These are phyloP conservation scores for Cercophora sp. DNA, from an alignment of 495 filamentous ascomycete genomes.

Conservation along the genomic window DNA sequence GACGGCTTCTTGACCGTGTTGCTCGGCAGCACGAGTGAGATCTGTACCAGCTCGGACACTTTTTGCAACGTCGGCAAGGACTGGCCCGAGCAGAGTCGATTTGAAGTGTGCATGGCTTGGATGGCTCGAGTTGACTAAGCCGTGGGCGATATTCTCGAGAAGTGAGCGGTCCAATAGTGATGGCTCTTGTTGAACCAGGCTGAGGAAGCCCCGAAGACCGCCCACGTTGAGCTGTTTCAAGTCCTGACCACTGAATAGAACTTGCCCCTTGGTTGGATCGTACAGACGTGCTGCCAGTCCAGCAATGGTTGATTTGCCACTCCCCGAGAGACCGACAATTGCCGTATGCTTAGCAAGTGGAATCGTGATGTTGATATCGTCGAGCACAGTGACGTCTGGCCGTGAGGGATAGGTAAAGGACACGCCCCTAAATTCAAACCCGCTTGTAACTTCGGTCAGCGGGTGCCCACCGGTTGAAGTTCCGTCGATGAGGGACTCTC, in stretches of 20 bases:
- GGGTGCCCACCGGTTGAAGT: conserved; percentile 44
- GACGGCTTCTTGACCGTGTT: conserved; percentile 15
- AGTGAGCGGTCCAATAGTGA: conserved; percentile 61
- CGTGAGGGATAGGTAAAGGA: conserved; percentile 59
- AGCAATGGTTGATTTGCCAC: conserved; percentile 68
- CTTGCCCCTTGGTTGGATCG: conserved; percentile 38
- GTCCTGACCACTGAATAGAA: conserved; percentile 52
- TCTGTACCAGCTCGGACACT: conserved; percentile 8
- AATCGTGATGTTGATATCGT: conserved; percentile 46
- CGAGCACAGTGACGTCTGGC: conserved; percentile 50
- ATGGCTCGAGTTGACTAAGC: conserved; percentile 51
- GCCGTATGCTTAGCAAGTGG: conserved; percentile 58
- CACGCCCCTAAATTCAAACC: conserved; percentile 51
- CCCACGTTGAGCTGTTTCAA: conserved; percentile 54
- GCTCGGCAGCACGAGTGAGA: conserved; percentile 24
- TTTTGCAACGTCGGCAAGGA: conserved; percentile 5
- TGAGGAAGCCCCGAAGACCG: conserved; percentile 53
- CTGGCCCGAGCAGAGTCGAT: conserved; percentile 7
- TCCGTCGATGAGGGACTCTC: conserved; percentile 28
- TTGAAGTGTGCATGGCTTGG: conserved; percentile 33
- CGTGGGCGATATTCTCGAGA: conserved; percentile 65
- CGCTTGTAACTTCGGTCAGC: conserved; percentile 37
- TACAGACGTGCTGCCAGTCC: conserved; percentile 44
- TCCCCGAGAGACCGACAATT: conserved; percentile 65
- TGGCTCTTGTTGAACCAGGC: conserved; percentile 66